A percentile compares a stretch with the other conserved stretches of the same genome.
These are phyloP conservation scores for Aspergillus panamensis DNA, from an alignment of 495 filamentous ascomycete species.

Conservation along the genomic window DNA sequence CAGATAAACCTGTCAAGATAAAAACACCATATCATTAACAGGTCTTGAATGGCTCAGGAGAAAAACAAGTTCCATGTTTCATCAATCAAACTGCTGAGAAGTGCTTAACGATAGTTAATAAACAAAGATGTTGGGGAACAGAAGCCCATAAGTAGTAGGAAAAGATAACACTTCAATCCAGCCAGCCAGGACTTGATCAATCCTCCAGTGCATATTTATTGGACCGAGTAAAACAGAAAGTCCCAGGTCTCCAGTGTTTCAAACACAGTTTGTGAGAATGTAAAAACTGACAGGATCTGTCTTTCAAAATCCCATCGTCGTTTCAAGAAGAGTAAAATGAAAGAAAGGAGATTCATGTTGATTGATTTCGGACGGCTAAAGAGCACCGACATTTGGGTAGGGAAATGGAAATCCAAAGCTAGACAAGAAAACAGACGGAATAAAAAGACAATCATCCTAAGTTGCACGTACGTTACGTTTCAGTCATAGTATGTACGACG, in stretches of 20 bases:
- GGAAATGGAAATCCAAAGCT: constrained; percentile 10
- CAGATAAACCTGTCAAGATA: not conserved
- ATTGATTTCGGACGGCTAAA: constrained; percentile 1
- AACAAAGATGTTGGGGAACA: constrained; percentile 5
- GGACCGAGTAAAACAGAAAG: not conserved
- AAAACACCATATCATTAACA: not conserved
- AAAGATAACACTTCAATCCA: constrained; percentile 14
- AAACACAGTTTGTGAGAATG: constrained; percentile 13
- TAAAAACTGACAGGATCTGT: constrained; percentile 1
- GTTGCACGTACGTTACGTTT: constrained; percentile 32
- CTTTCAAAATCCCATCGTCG: constrained; percentile 3
- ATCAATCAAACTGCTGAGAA: constrained; percentile 3
- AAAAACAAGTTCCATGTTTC: not conserved
- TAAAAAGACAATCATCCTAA: constrained; percentile 21
- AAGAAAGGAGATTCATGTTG: not conserved
- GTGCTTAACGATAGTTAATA: not conserved
- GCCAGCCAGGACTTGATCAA: constrained; percentile 12
- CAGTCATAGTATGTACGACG: constrained; percentile 41
- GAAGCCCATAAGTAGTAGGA: not conserved
- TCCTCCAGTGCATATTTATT: constrained; percentile 9
- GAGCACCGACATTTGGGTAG: not conserved
- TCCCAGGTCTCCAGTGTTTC: constrained; percentile 9
- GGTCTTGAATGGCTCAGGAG: not conserved
- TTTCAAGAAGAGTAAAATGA: not conserved
- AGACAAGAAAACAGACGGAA: constrained; percentile 15